Evolutionary conservation across 208 protist genomes (phyloP), one percentile per base, ranked within the genome.

Genomic region (Jaenimonas drosophilae): DNA sequence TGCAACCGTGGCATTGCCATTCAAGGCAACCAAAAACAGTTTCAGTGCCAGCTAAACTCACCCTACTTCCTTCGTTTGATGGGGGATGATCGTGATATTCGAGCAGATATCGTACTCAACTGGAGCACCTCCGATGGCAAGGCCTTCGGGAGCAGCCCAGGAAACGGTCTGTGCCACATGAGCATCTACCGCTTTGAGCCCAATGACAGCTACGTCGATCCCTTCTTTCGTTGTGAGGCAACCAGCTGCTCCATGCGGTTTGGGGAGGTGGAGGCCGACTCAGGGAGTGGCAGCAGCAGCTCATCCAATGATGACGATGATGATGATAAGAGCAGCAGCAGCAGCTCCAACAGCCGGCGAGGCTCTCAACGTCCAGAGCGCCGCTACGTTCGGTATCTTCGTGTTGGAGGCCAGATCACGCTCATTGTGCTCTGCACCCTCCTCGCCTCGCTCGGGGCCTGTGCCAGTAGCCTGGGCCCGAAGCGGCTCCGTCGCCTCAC

Each of bases 151-250:
- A 57, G 52, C 12, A 38, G 50, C 20, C n/a, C n/a, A n/a, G 25
- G 55, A 1, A 58, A 50, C 2, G 76, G 67, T 7, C 25, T 28
- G 26, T 93, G 79, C 39, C 32, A 32, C 40, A 72, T 93, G 59
- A 56, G 63, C 24, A 59, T 93, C 32, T 87, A 83, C 50, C 79
- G 85, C 31, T 67, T 85, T 9, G 80, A 93, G 56, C 70, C 61
- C 5, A 43, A 80, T 28, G 12, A 55, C 2, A 62, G 54, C 45
- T 88, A 70, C 41, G 48, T 86, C 3, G 85, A 93, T 52, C 49
- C 76, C 0, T 93, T 93, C 56, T 89, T 93, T 54, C 64, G 66
- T 28, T 93, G 85, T 42, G 47, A 54, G 9, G 58, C 72, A 7
- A 36, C 27, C 0, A 2, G 53, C 42, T 93, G 85, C 63, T 65